Conservation (phyloP, 2,329 filamentous ascomycete genomes). For the Ophiocordyceps sinensis region DNA sequence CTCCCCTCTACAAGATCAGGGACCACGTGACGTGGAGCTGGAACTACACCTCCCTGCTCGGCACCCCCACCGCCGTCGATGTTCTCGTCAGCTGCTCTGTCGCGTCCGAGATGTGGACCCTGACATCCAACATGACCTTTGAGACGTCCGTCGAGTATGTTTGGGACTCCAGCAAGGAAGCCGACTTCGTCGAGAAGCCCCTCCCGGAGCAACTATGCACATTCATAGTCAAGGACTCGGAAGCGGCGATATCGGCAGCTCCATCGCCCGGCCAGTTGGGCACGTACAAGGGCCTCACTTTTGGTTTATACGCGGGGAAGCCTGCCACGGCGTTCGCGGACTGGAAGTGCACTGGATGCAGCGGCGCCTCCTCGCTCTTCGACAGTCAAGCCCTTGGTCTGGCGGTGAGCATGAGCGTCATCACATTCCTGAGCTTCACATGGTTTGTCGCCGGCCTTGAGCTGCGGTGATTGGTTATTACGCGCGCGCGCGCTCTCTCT, state of each 20-base stretch:
- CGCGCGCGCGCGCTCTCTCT: background rate
- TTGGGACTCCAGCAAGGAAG: constrained; percentile 43
- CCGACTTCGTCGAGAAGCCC: constrained; percentile 27
- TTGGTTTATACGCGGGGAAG: constrained; percentile 41
- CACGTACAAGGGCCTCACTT: constrained; percentile 31
- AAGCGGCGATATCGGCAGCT: constrained; percentile 31
- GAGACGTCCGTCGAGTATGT: constrained; percentile 33
- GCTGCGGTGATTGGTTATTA: constrained; percentile 11
- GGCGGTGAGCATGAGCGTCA: constrained; percentile 35
- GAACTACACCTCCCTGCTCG: constrained; percentile 50
- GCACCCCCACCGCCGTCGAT: constrained; percentile 44
- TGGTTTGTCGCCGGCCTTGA: constrained; percentile 46
- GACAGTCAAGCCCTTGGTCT: constrained; percentile 34
- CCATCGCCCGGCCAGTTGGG: constrained; percentile 41
- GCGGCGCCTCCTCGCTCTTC: constrained; percentile 30
- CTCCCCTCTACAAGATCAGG: constrained; percentile 44
- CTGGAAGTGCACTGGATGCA: constrained; percentile 45
- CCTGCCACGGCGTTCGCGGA: constrained; percentile 35
- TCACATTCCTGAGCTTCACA: constrained; percentile 46
- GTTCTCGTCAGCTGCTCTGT: constrained; percentile 41
- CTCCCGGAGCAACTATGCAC: constrained; percentile 43
- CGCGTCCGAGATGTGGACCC: constrained; percentile 39
- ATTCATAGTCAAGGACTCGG: constrained; percentile 46
- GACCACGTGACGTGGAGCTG: constrained; percentile 45
- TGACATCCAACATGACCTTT: constrained; percentile 50